Conservation (phyloP, 257 asterid species). For the Catharanthus roseus region DNA sequence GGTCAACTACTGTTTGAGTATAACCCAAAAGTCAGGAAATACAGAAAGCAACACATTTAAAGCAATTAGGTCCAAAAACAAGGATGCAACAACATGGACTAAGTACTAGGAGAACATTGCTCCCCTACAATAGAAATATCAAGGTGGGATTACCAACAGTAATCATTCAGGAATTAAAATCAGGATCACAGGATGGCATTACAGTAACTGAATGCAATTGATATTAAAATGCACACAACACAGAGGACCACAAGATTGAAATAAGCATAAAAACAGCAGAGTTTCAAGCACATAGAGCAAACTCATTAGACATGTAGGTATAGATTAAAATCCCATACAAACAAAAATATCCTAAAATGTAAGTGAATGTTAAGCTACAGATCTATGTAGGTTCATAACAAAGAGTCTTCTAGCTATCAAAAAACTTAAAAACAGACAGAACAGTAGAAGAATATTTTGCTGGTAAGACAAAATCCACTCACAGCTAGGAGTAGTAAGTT, state of each 20-base stretch:
- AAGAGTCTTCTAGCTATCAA: not conserved
- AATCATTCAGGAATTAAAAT: not conserved
- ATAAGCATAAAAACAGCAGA: not conserved
- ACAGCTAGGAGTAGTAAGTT: slow-evolving; percentile 18
- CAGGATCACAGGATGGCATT: not conserved
- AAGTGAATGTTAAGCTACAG: too few relatives aligned
- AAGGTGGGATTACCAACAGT: not conserved
- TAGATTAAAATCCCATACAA: not conserved
- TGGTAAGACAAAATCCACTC: not conserved
- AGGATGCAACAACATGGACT: not conserved
- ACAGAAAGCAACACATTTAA: not conserved
- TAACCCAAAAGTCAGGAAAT: not conserved
- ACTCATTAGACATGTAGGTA: not conserved
- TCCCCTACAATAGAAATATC: not conserved
- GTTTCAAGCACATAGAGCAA: not conserved
- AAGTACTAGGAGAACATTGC: not conserved
- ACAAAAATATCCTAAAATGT: too few relatives aligned
- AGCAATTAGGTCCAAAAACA: not conserved
- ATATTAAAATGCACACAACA: not conserved
- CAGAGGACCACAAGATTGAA: not conserved
- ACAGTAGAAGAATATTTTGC: not conserved
- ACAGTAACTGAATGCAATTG: not conserved
- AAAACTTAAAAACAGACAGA: not conserved
- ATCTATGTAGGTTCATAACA: not conserved
- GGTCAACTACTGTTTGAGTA: too few relatives aligned